These are phyloP conservation scores for Dictyostelium brefeldianum DNA, from an alignment of 78 protist genomes.

Conservation along the genomic window DNA sequence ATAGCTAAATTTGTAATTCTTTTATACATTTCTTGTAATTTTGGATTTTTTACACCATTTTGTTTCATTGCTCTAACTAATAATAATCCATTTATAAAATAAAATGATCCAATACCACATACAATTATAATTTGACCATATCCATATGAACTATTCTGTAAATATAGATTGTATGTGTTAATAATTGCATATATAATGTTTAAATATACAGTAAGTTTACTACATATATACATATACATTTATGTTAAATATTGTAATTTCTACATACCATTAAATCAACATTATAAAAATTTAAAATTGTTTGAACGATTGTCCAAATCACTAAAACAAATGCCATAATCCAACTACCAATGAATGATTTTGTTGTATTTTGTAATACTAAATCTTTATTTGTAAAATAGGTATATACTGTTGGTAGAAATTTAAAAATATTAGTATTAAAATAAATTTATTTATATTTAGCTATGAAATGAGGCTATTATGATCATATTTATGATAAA, in stretches of 20 bases:
- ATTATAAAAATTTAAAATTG: constrained; percentile 4
- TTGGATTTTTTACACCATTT: neutral
- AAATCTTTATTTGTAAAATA: neutral
- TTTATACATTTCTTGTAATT: neutral
- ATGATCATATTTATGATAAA: no score
- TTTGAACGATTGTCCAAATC: neutral
- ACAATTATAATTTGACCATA: constrained; percentile 11
- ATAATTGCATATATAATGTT: no score
- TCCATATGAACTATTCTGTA: neutral
- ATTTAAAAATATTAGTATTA: neutral
- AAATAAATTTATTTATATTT: no score
- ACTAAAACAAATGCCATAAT: neutral
- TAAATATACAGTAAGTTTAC: no score
- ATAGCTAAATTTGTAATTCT: neutral
- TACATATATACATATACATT: no score
- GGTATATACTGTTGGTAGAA: neutral
- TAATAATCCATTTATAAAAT: constrained; percentile 6
- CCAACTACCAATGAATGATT: neutral
- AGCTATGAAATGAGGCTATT: no score
- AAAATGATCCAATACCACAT: neutral
- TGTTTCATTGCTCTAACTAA: neutral
- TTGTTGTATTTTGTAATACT: neutral
- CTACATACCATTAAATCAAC: neutral
- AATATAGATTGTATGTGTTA: no score
- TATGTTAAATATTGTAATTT: no score